A percentile compares a stretch with the other conserved stretches of the same genome.
These are phyloP conservation scores for Domatiomyces catenatus DNA, from an alignment of 2,329 filamentous ascomycete genomes.

Conservation along the genomic window DNA sequence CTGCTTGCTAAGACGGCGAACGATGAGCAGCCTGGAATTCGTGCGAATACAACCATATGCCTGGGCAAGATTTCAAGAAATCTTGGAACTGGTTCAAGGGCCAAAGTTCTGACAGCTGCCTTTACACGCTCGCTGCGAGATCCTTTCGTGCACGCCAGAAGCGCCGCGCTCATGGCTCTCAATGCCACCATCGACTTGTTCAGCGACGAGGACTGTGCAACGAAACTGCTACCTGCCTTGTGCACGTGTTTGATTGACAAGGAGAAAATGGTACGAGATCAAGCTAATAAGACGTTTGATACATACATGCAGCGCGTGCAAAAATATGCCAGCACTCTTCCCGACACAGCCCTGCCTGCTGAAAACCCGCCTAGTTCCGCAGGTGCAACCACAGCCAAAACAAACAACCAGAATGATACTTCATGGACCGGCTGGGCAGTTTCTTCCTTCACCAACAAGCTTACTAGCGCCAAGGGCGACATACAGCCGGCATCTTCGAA, in stretches of 20 bases:
- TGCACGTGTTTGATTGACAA: conserved; percentile 82
- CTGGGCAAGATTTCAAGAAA: conserved; percentile 90
- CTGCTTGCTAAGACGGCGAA: conserved; percentile 92
- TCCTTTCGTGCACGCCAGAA: conserved; percentile 86
- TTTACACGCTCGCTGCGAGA: conserved; percentile 81
- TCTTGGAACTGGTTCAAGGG: conserved; percentile 56
- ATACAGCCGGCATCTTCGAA: conserved; percentile 47
- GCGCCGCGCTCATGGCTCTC: conserved; percentile 73
- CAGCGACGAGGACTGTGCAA: conserved; percentile 74
- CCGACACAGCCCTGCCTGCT: conserved; percentile 62
- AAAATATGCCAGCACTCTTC: conserved; percentile 61
- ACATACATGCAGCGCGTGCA: conserved; percentile 68
- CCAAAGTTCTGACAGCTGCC: conserved; percentile 84
- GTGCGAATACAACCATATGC: conserved; percentile 96
- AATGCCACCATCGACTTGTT: conserved; percentile 76
- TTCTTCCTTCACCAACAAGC: conserved; percentile 92
- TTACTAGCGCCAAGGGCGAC: conserved; percentile 69
- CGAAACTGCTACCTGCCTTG: conserved; percentile 65
- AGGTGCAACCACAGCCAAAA: conserved; percentile 36
- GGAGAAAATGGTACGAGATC: conserved; percentile 84
- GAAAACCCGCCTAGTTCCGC: conserved; percentile 37
- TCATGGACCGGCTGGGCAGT: conserved; percentile 96
- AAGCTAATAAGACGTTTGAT: conserved; percentile 79
- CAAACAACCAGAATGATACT: conserved; percentile 60
- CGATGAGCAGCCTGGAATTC: conserved; percentile 90